Evolutionary conservation across 805 yeast species (phyloP).

Genomic region (Kuraishia hungarica): DNA sequence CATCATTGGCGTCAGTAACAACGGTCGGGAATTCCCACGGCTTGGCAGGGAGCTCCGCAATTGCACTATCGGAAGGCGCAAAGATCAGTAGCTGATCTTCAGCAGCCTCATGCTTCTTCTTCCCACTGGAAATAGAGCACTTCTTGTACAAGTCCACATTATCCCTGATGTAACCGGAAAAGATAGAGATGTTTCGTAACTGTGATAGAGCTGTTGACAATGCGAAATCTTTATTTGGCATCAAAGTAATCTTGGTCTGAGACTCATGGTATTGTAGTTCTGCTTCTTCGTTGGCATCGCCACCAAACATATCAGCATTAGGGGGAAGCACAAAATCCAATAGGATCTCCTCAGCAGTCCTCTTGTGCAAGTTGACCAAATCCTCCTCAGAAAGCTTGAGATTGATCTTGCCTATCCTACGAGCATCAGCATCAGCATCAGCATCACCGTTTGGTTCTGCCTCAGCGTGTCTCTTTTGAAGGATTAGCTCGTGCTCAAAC

Average conservation of each 20-base stretch:
- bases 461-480: slow-evolving; percentile 7
- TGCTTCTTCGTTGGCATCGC: slow-evolving; percentile 4
- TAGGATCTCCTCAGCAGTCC: slow-evolving; percentile 3
- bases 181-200: slow-evolving; percentile 41
- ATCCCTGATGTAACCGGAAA: slow-evolving; percentile 67
- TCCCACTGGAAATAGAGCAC: slow-evolving; percentile 32
- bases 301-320: not conserved
- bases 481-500: slow-evolving; percentile 1
- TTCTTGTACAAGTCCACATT: slow-evolving; percentile 37
- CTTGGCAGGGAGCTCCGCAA: slow-evolving; percentile 39
- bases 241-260: slow-evolving; percentile 12
- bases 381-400: slow-evolving; percentile 3
- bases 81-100: slow-evolving; percentile 36
- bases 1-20: slow-evolving; percentile 28
- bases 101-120: slow-evolving; percentile 20
- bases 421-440: not conserved
- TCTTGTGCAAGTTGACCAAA: slow-evolving; percentile 4
- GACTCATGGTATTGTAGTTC: slow-evolving; percentile 3
- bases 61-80: slow-evolving; percentile 65
- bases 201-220: slow-evolving; percentile 31
- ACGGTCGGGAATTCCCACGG: slow-evolving; percentile 79
- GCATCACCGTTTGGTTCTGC: not conserved
- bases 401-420: not conserved
- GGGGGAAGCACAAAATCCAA: slow-evolving; percentile 4
- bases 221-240: slow-evolving; percentile 18